Conservation (phyloP, 495 filamentous ascomycete genomes). For the Ramalina peruviana region DNA sequence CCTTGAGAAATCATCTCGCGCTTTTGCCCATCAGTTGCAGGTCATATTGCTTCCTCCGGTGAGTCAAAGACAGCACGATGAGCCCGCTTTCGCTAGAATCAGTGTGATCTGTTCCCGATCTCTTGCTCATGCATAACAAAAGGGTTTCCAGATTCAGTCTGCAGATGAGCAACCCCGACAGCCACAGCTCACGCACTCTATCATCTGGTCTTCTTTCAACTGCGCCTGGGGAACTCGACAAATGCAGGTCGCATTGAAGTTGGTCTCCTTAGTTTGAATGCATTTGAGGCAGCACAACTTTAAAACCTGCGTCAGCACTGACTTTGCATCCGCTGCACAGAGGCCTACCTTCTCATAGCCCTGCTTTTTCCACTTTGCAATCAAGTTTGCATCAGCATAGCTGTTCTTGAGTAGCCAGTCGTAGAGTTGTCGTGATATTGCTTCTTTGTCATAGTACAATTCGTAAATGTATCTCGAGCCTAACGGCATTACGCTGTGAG, state of each 20-base stretch:
- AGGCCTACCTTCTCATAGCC: constrained; percentile 81
- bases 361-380: constrained; percentile 99
- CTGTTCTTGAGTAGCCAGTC: constrained; percentile 95
- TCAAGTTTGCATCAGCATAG: constrained; percentile 86
- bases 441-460: constrained; percentile 94
- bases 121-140: too few relatives aligned
- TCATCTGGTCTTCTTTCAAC: constrained; percentile 76
- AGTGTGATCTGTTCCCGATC: background rate
- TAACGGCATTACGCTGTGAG: constrained; percentile 13
- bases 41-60: too few relatives aligned
- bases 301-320: background rate
- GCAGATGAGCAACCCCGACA: constrained; percentile 82
- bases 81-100: background rate
- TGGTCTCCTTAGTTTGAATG: constrained; percentile 97
- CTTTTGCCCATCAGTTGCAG: background rate
- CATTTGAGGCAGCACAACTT: constrained; percentile 89
- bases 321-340: background rate
- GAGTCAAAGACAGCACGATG: background rate
- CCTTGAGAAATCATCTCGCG: background rate
- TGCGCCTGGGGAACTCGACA: constrained; percentile 89
- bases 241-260: constrained; percentile 95
- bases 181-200: constrained; percentile 94
- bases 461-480: constrained; percentile 89
- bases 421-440: constrained; percentile 80
- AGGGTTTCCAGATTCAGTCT: constrained; percentile 37